Conservation (phyloP, 1,284 basidiomycete species). For the Crepidotus sp. region DNA sequence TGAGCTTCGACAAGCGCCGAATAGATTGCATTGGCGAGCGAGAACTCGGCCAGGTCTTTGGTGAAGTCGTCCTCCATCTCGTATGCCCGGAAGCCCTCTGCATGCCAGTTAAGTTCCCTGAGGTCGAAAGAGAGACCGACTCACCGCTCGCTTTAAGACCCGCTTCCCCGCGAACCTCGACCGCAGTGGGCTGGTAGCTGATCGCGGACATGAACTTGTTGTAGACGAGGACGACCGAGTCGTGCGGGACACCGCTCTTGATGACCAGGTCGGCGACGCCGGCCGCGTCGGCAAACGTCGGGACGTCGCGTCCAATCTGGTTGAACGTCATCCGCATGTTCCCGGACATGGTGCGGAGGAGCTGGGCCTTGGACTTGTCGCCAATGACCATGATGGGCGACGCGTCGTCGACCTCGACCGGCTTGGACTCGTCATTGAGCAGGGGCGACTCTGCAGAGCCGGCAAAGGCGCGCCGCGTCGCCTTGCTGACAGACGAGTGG, state of each 20-base stretch:
- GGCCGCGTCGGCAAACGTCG: constrained; percentile 93
- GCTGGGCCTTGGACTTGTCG: constrained; percentile 96
- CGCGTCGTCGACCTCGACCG: constrained; percentile 45
- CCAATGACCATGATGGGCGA: constrained; percentile 83
- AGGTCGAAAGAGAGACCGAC: neutral
- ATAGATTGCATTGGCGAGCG: constrained; percentile 94
- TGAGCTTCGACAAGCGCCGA: constrained; percentile 93
- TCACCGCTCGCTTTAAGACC: constrained; percentile 71
- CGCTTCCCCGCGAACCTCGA: constrained; percentile 78
- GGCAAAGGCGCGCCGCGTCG: constrained; percentile 62
- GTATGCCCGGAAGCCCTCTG: constrained; percentile 83
- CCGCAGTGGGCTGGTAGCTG: constrained; percentile 76
- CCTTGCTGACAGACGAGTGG: constrained; percentile 94
- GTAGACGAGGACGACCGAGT: constrained; percentile 85
- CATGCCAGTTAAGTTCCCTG: neutral
- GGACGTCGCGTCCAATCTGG: constrained; percentile 95
- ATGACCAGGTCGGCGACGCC: constrained; percentile 91
- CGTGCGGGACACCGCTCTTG: constrained; percentile 80
- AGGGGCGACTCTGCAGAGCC: constrained; percentile 52
- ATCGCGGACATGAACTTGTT: constrained; percentile 95
- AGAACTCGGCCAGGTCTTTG: constrained; percentile 92
- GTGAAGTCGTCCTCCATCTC: constrained; percentile 96
- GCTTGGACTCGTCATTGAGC: constrained; percentile 37
- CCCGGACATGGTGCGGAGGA: constrained; percentile 57
- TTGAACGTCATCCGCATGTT: constrained; percentile 89